phyloP scores from a whole-genome alignment of 352 stramenopile species.

The Pythium rhizo-oryzae region DNA sequence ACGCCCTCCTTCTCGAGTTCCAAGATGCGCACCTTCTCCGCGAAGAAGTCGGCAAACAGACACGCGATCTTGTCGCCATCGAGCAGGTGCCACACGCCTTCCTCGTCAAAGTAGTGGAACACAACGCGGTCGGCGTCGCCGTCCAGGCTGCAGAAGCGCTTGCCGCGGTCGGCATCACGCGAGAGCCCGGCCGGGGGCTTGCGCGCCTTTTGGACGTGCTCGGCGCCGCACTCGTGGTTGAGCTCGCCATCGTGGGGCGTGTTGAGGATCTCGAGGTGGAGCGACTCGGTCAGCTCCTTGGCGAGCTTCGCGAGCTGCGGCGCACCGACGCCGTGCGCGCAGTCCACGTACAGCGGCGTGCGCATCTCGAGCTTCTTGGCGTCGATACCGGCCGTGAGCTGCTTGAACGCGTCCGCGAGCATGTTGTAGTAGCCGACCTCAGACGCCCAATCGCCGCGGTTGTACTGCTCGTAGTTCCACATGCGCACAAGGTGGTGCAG shows the following conservation, averaged over 20 bases:
- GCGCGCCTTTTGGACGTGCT: conserved; percentile 97
- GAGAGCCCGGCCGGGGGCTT: conserved; percentile 71
- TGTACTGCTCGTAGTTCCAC: conserved; percentile 91
- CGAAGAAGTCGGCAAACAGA: conserved; percentile 95
- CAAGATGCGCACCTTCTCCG: conserved; percentile 86
- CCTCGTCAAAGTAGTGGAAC: conserved; percentile 93
- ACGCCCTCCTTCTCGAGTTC: conserved; percentile 76
- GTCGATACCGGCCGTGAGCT: conserved; percentile 81
- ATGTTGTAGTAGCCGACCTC: conserved; percentile 96
- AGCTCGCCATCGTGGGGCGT: conserved; percentile 86
- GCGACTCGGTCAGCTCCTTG: conserved; percentile 78
- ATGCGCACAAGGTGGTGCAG: conserved; percentile 97
- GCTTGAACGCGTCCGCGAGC: conserved; percentile 92
- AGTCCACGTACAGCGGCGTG: conserved; percentile 90
- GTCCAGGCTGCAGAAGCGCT: conserved; percentile 94
- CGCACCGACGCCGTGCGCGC: conserved; percentile 93
- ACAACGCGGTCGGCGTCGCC: conserved; percentile 98
- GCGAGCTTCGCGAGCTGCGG: conserved; percentile 73
- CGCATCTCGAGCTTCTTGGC: conserved; percentile 84
- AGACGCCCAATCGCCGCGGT: conserved; percentile 86
- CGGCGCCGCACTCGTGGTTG: conserved; percentile 96
- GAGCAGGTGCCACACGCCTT: conserved; percentile 84
- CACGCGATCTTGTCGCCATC: conserved; percentile 99
- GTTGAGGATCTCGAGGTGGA: conserved; percentile 85
- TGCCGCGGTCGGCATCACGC: conserved; percentile 65